Base-by-base conservation (phyloP, 768 basidiomycete genomes). In the Lyophyllum decastes region DNA sequence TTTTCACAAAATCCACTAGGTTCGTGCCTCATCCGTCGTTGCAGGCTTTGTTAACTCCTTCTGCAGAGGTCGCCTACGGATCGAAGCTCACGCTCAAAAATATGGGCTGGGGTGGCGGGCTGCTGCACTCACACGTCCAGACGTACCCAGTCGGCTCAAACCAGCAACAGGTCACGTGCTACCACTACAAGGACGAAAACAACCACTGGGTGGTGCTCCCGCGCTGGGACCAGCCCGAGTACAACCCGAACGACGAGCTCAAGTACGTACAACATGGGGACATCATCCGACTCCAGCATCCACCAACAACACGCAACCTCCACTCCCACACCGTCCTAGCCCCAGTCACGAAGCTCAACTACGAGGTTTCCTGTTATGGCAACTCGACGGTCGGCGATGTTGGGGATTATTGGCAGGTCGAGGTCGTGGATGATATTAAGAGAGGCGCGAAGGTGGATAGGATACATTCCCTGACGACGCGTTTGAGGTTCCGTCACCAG, bases 161-260 rank as follows among this genome's bases (percentile, higher is more conserved):
- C 55, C 97, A 98, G 69, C 97, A 98, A 66, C 97, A 99, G 73
- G 87, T 98, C 3, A 98, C 97, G 0, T 99, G 97, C 73, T 99
- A 98, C 71, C 97, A 99, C 76, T 98, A 99, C 84, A 98, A 97
- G 76, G 97, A 98, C 68, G 86, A 88, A 48, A 99, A 99, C 81
- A 99, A 99, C 76, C 81, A 98, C 45, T 98, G 94, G 90, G 66
- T 76, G 17, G 69, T 98, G 62, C 77, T 88, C 1, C 94, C 94
- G 6, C 79, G 78, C 0, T 98, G 96, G 97, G 84, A 89, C 33
- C 85, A 89, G 58, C 77, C 84, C 0, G 68, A 72, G 0, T 84
- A 89, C 66, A 81, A 93, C 64, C 84, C 83, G 4, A 82, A 90
- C 51, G 85, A 80, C 50, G 82, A 83, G 5, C 73, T 98, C 52